Evolutionary conservation across 1,284 basidiomycete species (phyloP).

Genomic region (Pascua guehoae): DNA sequence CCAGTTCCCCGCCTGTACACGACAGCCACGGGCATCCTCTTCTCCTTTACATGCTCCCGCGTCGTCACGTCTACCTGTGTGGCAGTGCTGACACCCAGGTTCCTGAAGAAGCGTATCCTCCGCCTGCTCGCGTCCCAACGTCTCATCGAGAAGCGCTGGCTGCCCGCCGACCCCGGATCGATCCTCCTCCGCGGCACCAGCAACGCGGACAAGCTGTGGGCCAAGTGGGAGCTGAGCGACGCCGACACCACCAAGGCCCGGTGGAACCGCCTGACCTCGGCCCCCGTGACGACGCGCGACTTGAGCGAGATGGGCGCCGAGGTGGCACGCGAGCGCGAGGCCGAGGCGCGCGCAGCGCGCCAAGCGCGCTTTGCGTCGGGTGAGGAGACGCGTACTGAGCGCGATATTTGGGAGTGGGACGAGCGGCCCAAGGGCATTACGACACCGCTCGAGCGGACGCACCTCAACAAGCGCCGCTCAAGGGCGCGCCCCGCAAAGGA

Average conservation of each 20-base stretch:
- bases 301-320: neutral
- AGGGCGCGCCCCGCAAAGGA: conserved; percentile 29
- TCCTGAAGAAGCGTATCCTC: conserved; percentile 40
- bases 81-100: conserved; percentile 23
- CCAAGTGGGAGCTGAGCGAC: conserved; percentile 10
- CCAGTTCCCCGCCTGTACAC: no score
- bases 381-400: conserved; percentile 16
- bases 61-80: no score
- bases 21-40: no score
- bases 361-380: conserved; percentile 1
- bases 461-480: conserved; percentile 33
- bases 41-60: neutral
- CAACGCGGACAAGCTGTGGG: conserved; percentile 2
- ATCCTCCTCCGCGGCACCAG: neutral
- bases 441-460: conserved; percentile 28
- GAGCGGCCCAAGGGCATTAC: conserved; percentile 30
- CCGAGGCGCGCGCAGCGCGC: conserved; percentile 1
- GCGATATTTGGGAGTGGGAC: conserved; percentile 28
- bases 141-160: conserved; percentile 27
- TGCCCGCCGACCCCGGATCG: neutral
- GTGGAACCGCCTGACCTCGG: conserved; percentile 1
- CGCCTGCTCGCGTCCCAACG: conserved; percentile 34
- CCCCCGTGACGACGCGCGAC: conserved; percentile 9
- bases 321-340: conserved; percentile 1
- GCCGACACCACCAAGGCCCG: neutral